These are phyloP conservation scores for Chaetomium cochliodes DNA, from an alignment of 495 filamentous ascomycete species.

Conservation along the genomic window DNA sequence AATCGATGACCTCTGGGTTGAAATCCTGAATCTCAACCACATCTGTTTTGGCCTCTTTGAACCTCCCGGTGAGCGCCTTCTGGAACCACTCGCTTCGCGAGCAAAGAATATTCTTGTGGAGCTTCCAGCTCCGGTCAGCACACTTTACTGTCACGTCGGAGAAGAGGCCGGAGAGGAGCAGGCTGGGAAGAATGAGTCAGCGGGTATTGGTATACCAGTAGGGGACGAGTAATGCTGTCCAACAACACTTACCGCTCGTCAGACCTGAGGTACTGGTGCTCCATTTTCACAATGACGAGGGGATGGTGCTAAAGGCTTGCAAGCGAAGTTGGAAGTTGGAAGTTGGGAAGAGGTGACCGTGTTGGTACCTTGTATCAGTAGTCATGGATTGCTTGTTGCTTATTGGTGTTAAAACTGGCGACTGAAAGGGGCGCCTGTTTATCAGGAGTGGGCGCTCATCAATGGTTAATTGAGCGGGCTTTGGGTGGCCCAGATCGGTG, in stretches of 20 bases:
- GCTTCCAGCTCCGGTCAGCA: slow-evolving; percentile 27
- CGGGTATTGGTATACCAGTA: too few species aligned
- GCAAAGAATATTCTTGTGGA: slow-evolving; percentile 37
- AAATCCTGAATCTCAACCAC: slow-evolving; percentile 27
- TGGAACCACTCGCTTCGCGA: slow-evolving; percentile 34
- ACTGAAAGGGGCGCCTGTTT: too few species aligned
- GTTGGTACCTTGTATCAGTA: too few species aligned
- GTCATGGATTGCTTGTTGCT: background rate
- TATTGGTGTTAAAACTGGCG: background rate
- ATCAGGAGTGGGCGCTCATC: too few species aligned
- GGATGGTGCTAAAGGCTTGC: background rate
- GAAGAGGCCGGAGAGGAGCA: slow-evolving; percentile 30
- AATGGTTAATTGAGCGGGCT: too few species aligned
- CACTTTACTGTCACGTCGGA: slow-evolving; percentile 33
- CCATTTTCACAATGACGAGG: slow-evolving; percentile 8
- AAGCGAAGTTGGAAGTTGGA: background rate
- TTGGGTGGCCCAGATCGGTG: too few species aligned
- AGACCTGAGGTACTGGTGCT: slow-evolving; percentile 18
- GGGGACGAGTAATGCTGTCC: too few species aligned
- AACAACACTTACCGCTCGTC: slow-evolving; percentile 20
- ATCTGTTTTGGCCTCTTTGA: slow-evolving; percentile 28
- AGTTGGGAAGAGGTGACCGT: background rate
- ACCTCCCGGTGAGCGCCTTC: slow-evolving; percentile 30
- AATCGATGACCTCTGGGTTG: slow-evolving; percentile 26
- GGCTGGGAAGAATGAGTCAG: slow-evolving; percentile 11